Base-by-base conservation (phyloP, 2,329 filamentous ascomycete genomes). In the Aspergillus sp. region DNA sequence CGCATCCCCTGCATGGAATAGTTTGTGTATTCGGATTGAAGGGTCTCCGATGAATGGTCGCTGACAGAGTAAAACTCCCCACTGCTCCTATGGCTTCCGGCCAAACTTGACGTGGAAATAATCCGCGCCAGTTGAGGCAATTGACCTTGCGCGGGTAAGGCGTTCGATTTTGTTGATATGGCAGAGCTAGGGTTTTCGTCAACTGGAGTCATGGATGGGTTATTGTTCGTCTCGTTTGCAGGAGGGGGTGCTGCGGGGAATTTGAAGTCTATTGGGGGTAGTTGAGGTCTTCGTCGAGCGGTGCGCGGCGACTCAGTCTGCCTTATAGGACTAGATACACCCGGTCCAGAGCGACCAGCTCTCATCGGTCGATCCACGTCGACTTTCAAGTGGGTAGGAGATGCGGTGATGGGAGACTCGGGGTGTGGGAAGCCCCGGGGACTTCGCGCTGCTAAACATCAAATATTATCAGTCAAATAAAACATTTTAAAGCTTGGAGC, bases 61-160 rank as follows among this genome's bases (percentile, higher is more conserved):
- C 91, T 96, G 63, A 91, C 71, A 1, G 90, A 90, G 65, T 95
- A 97, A 58, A 97, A 94, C 59, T 98, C 93, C 42, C 86, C 87
- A 62, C 93, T 98, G 51, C 88, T 95, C 56, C 93, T 78, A 26
- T 89, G 90, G 27, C 91, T 97, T 42, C 80, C 81, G 47, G 80
- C 79, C 52, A 86, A 74, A 56, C 88, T 94, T 11, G 85, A 84
- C 29, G 86, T 84, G 3, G 90, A 88, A 42, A 95, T 74, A 40
- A 95, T 82, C 40, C 69, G 55, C 74, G 78, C 56, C 82, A 86
- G 50, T 69, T 71, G 68, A 45, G 55, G 54, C 51, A 64, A 48
- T 33, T 61, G 64, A 8, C 48, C 50, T 9, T 62, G 62, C 5
- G 59, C 57, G 27, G 56, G 50, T 12, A 61, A 39, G 12, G 49